A percentile compares a stretch with the other conserved stretches of the same genome.
Conservation (phyloP, 176 grass and related monocot species). For the Eragrostis nindensis region DNA sequence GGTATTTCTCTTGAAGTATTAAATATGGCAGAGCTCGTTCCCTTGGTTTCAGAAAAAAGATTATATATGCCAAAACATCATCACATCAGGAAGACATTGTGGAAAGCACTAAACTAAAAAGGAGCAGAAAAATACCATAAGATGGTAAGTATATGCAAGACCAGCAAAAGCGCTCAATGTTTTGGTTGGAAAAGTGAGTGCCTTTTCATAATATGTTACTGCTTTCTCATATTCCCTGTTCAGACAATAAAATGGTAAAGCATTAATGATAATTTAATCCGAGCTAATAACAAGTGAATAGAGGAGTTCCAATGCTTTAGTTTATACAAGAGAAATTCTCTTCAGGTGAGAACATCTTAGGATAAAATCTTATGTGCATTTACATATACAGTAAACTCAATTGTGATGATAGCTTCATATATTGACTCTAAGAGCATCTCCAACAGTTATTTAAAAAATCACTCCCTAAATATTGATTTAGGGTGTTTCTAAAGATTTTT, state of each 20-base stretch:
- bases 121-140: constrained; percentile 67
- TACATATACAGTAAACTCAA: constrained; percentile 11
- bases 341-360: constrained; percentile 24
- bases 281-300: constrained; percentile 20
- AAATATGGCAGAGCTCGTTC: neutral
- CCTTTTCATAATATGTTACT: constrained; percentile 89
- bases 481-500: too few relatives aligned
- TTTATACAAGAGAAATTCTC: constrained; percentile 22
- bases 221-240: constrained; percentile 87
- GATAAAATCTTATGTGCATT: constrained; percentile 9
- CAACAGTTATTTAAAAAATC: too few relatives aligned
- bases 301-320: neutral
- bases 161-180: constrained; percentile 86
- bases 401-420: neutral
- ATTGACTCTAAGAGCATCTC: too few relatives aligned
- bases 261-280: constrained; percentile 22
- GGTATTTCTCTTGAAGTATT: constrained; percentile 1
- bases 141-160: constrained; percentile 88
- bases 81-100: constrained; percentile 22
- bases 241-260: constrained; percentile 35
- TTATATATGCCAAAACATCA: constrained; percentile 10
- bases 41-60: neutral
- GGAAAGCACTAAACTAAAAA: constrained; percentile 16
- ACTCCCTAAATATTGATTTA: too few relatives aligned
- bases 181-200: constrained; percentile 85